phyloP scores from a whole-genome alignment of 139 green algal genomes.

The Mesotaenium endlicherianum region DNA sequence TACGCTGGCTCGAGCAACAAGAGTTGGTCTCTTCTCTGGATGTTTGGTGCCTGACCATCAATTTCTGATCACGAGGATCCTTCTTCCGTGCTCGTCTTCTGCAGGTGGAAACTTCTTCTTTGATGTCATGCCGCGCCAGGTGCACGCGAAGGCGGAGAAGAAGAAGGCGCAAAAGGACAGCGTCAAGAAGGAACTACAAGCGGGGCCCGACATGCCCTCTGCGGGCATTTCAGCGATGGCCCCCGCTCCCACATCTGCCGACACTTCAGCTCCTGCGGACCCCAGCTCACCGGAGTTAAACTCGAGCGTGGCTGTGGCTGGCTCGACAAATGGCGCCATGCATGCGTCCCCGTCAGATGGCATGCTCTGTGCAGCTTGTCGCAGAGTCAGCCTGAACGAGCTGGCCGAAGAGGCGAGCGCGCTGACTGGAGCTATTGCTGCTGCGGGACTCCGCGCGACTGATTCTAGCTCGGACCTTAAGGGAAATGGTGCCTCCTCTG shows the following conservation, averaged over 20 bases:
- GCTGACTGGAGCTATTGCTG: neutral
- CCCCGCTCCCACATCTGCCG: neutral
- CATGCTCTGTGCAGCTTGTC: neutral
- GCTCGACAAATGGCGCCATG: neutral
- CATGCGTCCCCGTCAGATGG: neutral
- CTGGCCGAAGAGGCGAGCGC: neutral
- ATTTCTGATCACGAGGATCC: neutral
- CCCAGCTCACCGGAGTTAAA: neutral
- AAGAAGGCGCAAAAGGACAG: slow-evolving; percentile 15
- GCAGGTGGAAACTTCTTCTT: slow-evolving; percentile 47
- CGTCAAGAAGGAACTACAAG: neutral
- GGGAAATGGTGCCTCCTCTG: neutral
- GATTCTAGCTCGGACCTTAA: neutral
- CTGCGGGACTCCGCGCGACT: neutral
- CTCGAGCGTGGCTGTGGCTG: neutral
- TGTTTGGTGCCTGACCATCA: neutral
- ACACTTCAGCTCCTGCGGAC: neutral
- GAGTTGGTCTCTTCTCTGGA: neutral
- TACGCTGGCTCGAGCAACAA: neutral
- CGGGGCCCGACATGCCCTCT: neutral
- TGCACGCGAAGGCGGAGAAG: slow-evolving; percentile 40
- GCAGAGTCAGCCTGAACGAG: neutral
- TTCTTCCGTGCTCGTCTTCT: slow-evolving; percentile 3
- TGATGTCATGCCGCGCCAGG: slow-evolving; percentile 42
- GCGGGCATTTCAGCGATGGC: neutral